Percentiles rank a stretch among this genome's conserved stretches.
Conservation (phyloP, 441 rosid species). For the Iberis amara region DNA sequence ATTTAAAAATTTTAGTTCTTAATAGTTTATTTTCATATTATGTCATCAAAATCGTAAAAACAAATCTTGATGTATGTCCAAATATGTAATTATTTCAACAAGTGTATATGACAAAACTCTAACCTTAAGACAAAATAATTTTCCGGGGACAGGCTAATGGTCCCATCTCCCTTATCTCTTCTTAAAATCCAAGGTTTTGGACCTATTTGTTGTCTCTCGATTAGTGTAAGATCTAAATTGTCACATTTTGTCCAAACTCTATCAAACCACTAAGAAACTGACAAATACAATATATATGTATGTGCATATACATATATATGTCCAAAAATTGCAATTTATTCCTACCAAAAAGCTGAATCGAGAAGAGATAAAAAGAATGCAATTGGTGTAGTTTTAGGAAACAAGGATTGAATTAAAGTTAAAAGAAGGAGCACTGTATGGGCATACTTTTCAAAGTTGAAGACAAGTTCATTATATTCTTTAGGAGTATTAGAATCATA, state of each 20-base stretch:
- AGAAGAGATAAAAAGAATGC: conserved; percentile 12
- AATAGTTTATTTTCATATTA: too few relatives aligned
- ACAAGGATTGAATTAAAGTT: not conserved
- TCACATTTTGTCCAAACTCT: conserved; percentile 4
- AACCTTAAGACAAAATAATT: too few relatives aligned
- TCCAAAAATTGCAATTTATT: conserved; percentile 9
- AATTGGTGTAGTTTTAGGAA: conserved; percentile 15
- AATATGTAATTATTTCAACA: too few relatives aligned
- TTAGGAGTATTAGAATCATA: not conserved
- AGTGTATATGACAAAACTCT: too few relatives aligned
- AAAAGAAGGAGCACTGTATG: conserved; percentile 6
- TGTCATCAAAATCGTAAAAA: too few relatives aligned
- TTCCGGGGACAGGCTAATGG: conserved; percentile 3
- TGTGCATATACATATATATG: not conserved
- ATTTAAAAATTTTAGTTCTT: too few relatives aligned
- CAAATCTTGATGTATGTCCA: too few relatives aligned
- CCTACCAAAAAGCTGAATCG: conserved; percentile 4
- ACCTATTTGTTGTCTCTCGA: conserved; percentile 6
- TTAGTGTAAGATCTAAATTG: conserved; percentile 8
- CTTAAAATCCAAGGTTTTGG: not conserved
- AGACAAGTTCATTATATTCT: conserved; percentile 5
- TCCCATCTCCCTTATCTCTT: conserved; percentile 16
- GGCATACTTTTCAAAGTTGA: conserved; percentile 1
- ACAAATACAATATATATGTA: conserved; percentile 1
- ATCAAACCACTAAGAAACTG: conserved; percentile 13